phyloP scores from a whole-genome alignment of 352 stramenopile species.

The Blastocystis sp. region DNA sequence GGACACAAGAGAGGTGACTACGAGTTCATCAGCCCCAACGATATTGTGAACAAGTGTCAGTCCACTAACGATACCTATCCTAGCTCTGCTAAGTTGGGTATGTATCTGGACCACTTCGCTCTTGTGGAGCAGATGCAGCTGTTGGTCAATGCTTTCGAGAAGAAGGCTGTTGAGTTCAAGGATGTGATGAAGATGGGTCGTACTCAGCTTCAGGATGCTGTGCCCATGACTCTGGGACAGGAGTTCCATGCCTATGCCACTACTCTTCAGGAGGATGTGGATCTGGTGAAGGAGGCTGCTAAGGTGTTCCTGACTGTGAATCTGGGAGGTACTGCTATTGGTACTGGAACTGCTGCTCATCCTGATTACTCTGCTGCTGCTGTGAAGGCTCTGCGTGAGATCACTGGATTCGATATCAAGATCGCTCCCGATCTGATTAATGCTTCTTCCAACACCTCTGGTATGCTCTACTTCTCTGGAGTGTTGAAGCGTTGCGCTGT shows the following conservation, averaged over 20 bases:
- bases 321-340: conserved; percentile 71
- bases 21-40: conserved; percentile 69
- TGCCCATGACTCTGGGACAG: too few species aligned
- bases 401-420: too few species aligned
- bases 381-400: too few species aligned
- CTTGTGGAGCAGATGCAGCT: conserved; percentile 43
- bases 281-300: conserved; percentile 67
- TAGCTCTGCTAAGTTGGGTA: conserved; percentile 69
- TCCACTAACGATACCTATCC: conserved; percentile 73
- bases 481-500: neutral
- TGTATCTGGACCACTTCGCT: conserved; percentile 66
- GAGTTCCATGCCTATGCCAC: too few species aligned
- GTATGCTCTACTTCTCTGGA: conserved; percentile 50
- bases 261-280: too few species aligned
- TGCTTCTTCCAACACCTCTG: conserved; percentile 23
- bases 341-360: conserved; percentile 69
- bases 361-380: conserved; percentile 36
- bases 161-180: conserved; percentile 67
- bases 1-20: conserved; percentile 65
- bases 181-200: conserved; percentile 71
- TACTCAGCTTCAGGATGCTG: conserved; percentile 73
- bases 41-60: conserved; percentile 73
- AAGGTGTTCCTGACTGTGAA: conserved; percentile 69
- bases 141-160: conserved; percentile 65
- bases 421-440: too few species aligned